Conservation (phyloP, 805 yeast genomes). For the Zygoascus tannicola region DNA sequence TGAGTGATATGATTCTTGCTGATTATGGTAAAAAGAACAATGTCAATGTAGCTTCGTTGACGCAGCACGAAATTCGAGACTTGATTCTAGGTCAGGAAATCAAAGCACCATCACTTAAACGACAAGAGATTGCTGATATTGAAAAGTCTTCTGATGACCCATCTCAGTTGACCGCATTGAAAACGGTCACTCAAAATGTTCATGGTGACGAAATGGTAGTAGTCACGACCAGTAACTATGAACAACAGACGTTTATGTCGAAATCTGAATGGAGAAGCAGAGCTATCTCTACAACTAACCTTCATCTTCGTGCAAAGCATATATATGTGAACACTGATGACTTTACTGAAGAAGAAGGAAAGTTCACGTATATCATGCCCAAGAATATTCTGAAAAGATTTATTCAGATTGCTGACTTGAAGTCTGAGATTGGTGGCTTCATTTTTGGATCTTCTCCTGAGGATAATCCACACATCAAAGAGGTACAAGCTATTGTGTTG, state of each 20-base stretch:
- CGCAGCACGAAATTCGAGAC: constrained; percentile 90
- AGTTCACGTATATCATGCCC: constrained; percentile 69
- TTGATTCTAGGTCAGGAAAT: constrained; percentile 90
- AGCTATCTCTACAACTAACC: constrained; percentile 67
- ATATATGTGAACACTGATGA: constrained; percentile 65
- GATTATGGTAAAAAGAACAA: constrained; percentile 82
- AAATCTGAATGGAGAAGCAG: constrained; percentile 85
- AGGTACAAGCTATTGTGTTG: constrained; percentile 61
- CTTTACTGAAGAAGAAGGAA: constrained; percentile 40
- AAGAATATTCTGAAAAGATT: constrained; percentile 69
- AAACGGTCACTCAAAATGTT: constrained; percentile 75
- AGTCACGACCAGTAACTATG: constrained; percentile 84
- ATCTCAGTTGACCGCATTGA: constrained; percentile 52
- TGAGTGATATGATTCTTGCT: constrained; percentile 76
- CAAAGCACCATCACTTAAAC: constrained; percentile 75
- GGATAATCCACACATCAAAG: constrained; percentile 67
- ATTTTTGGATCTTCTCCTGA: constrained; percentile 71
- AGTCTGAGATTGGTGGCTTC: constrained; percentile 74
- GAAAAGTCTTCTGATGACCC: constrained; percentile 34
- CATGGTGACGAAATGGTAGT: constrained; percentile 96
- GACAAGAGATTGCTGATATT: constrained; percentile 76
- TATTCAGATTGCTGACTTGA: constrained; percentile 68
- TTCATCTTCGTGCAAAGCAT: constrained; percentile 66
- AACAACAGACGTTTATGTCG: constrained; percentile 73
- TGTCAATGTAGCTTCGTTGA: constrained; percentile 75